Evolutionary conservation across 75 land plant genomes (phyloP).

Genomic region (Picea glauca): DNA sequence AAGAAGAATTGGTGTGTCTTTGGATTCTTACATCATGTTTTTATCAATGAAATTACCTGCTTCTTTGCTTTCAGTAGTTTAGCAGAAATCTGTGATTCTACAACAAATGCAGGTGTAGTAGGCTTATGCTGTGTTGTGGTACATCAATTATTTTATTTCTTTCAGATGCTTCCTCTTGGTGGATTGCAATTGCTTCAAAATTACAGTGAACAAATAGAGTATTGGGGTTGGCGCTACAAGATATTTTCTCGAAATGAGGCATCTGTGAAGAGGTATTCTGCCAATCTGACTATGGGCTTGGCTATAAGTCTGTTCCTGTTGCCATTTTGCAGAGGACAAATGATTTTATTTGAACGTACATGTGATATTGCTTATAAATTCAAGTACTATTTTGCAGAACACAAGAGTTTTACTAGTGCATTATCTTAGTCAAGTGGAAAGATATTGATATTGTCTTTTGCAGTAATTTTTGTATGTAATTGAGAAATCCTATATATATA

Average conservation of each 20-base stretch:
- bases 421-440: background rate
- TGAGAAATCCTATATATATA: too few species aligned
- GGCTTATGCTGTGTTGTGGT: background rate
- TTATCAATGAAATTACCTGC: background rate
- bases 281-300: background rate
- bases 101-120: background rate
- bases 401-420: background rate
- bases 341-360: background rate
- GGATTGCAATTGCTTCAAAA: slow-evolving; percentile 73
- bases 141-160: background rate
- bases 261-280: background rate
- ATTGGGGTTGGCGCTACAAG: slow-evolving; percentile 95
- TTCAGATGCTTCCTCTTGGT: slow-evolving; percentile 52
- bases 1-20: slow-evolving; percentile 73
- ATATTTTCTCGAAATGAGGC: slow-evolving; percentile 7
- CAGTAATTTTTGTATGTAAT: background rate
- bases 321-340: background rate
- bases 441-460: background rate
- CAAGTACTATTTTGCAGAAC: background rate
- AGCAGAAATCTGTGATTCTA: background rate
- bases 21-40: background rate
- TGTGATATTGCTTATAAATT: background rate
- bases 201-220: slow-evolving; percentile 65
- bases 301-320: background rate
- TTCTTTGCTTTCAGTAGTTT: background rate